These are phyloP conservation scores for Jimgerdemannia lactiflua DNA, from an alignment of 192 early-diverging fungal genomes.

Conservation along the genomic window DNA sequence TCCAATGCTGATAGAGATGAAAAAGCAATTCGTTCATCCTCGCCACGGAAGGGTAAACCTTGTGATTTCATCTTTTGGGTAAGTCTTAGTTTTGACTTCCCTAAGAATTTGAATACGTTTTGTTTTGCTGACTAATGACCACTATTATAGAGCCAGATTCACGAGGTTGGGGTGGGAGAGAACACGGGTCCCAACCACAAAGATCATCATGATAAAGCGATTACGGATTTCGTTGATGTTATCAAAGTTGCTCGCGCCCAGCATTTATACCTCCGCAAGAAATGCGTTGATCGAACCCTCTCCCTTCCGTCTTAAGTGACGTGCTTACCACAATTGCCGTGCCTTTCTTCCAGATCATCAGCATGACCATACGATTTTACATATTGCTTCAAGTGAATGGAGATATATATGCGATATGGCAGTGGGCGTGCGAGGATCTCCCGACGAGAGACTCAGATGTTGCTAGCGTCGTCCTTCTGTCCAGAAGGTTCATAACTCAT, in stretches of 20 bases:
- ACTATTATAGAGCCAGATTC: slow-evolving; percentile 1
- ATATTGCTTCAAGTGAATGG: slow-evolving; percentile 15
- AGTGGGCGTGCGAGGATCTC: background rate
- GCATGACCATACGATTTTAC: slow-evolving; percentile 13
- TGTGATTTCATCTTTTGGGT: slow-evolving; percentile 14
- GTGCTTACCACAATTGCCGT: background rate
- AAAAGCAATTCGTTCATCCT: slow-evolving; percentile 1
- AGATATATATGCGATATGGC: slow-evolving; percentile 6
- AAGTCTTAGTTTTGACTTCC: background rate
- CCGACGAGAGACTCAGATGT: background rate
- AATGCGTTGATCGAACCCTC: slow-evolving; percentile 2
- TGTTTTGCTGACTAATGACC: background rate
- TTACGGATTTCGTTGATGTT: background rate
- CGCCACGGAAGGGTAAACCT: slow-evolving; percentile 6
- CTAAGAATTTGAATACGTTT: background rate
- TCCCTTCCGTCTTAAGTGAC: slow-evolving; percentile 1
- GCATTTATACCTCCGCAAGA: slow-evolving; percentile 1
- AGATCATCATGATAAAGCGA: slow-evolving; percentile 12
- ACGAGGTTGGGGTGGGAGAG: slow-evolving; percentile 14
- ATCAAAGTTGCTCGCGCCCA: slow-evolving; percentile 12
- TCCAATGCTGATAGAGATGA: slow-evolving; percentile 9
- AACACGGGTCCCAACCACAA: slow-evolving; percentile 10
- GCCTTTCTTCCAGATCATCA: slow-evolving; percentile 18
- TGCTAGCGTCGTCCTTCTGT: background rate
- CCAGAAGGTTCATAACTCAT: background rate